Evolutionary conservation across 371 early-diverging fungal genomes (phyloP), one percentile per base, ranked within the genome.

Genomic region (Conidiobolus incongruus): DNA sequence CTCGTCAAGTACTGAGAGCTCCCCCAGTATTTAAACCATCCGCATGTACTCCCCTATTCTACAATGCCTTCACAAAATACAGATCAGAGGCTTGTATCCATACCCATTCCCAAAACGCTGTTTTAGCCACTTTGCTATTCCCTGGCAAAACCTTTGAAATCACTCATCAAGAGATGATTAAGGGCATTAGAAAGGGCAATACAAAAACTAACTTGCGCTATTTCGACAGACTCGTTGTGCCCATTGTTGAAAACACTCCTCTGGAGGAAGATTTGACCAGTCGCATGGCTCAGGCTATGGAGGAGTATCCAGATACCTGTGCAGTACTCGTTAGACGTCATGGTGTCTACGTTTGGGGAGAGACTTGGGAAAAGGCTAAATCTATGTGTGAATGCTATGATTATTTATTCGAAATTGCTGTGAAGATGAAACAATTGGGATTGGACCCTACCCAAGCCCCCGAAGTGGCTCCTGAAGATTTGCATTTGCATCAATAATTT

Each of bases 321-420:
- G 96, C 96, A 35, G 90, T 95, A 38, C 75, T 93, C 41, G 96
- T 95, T 15, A 66, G 90, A 41, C 60, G 81, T 16, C 87, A 86
- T 50, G 89, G 86, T 48, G 85, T 85, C 19, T 86, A 81, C 48
- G 84, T 87, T 13, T 92, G 96, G 94, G 94, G 82, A 52, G 72
- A 72, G 62, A 70, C 68, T 22, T 92, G 95, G 93, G 81, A 90
- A 62, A 84, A 90, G 64, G 92, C 94, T 40, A 95, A 91, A 63
- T 73, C 80, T 35, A 95, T 93, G 93, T 64, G 80, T n/a, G 96
- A 95, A 56, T 93, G 94, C 66, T 95, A 91, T 51, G 96, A 95
- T 55, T 95, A 92, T 58, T 65, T 95, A 32, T 95, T 95, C 58
- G 92, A 92, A 54, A 80, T 92, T 38, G 89, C 85, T 4, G 86